Conservation (phyloP, 176 grass and related monocot species). For the Thinopyrum elongatum region DNA sequence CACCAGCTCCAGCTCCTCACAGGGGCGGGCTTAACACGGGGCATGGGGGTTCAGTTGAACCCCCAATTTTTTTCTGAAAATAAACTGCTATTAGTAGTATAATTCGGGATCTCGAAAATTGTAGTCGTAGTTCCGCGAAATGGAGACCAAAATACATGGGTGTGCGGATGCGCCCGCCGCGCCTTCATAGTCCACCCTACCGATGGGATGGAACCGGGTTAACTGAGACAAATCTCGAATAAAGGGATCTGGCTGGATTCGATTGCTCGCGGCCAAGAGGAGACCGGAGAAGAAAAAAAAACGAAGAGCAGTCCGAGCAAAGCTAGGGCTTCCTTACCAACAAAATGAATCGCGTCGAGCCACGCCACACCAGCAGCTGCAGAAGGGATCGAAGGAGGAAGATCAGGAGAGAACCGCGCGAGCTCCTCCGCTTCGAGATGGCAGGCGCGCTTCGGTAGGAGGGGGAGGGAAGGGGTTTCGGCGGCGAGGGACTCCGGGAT, state of each 20-base stretch:
- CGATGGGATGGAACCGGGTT: not conserved
- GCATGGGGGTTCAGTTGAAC: slow-evolving; percentile 21
- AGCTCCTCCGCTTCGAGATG: slow-evolving; percentile 16
- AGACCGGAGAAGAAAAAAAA: not conserved
- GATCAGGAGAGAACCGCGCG: slow-evolving; percentile 6
- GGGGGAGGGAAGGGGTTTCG: slow-evolving; percentile 9
- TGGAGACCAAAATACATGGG: slow-evolving; percentile 12
- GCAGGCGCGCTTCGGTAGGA: not conserved
- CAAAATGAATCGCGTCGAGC: slow-evolving; percentile 15
- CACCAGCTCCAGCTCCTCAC: slow-evolving; percentile 28
- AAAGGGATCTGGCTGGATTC: slow-evolving; percentile 17
- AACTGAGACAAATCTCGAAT: slow-evolving; percentile 8
- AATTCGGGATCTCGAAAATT: slow-evolving; percentile 14
- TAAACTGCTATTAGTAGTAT: not conserved
- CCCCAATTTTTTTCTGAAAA: not conserved
- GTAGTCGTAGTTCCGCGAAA: not conserved
- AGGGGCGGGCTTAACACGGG: slow-evolving; percentile 12
- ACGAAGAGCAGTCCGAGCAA: slow-evolving; percentile 18
- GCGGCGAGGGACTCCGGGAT: slow-evolving; percentile 19
- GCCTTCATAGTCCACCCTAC: not conserved
- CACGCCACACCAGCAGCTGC: not conserved
- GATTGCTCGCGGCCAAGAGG: slow-evolving; percentile 4
- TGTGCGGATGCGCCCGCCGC: not conserved
- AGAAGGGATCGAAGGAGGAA: slow-evolving; percentile 1
- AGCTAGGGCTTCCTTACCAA: slow-evolving; percentile 25